Base-by-base conservation (phyloP, 352 stramenopile genomes). In the Nothophytophthora sp. region DNA sequence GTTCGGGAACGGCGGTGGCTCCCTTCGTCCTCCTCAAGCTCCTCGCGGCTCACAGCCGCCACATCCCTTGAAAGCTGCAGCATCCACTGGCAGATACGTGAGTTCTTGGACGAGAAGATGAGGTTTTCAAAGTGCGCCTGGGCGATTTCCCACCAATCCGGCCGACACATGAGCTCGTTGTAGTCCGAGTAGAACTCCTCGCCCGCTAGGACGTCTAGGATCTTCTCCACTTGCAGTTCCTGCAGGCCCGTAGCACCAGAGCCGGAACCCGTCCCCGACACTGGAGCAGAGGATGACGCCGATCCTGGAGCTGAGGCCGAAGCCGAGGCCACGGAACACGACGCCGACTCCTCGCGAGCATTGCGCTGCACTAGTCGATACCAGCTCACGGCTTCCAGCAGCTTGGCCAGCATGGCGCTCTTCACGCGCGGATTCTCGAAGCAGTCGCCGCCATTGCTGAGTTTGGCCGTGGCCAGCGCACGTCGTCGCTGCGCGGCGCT, bases 51-150 rank as follows among this genome's bases (percentile, higher is more conserved):
- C 22, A 81, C 75, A 20, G 50, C 49, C 1, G 77, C 74, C 11
- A 88, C 76, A 42, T 95, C 82, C 33, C 62, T 76, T 1, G 80
- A 85, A 13, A 92, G 63, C 18, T 86, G 79, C 28, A 68, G 45
- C 20, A 95, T 63, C 67, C 76, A 85, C 55, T 90, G 84, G 16
- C 73, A 86, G 10, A 92, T 75, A 7, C 81, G 73, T 13, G 76
- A 86, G 16, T 90, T 80, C 7, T 70, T 57, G 10, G 64, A 68
- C 29, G 81, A 80, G 33, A 95, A 92, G 6, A 95, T 73, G 12
- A 95, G 59, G 39, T 92, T 95, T 54, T 95, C 84, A 56, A 95
- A 95, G 44, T 95, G 81, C 10, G 84, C 84, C 59, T 92, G 84
- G 0, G 83, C 81, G 39, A 92, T 79, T 28, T 87, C 80, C 84